Evolutionary conservation across 306 rosid genomes (phyloP), one percentile per base, ranked within the genome.

Genomic region (Trifolium repens): DNA sequence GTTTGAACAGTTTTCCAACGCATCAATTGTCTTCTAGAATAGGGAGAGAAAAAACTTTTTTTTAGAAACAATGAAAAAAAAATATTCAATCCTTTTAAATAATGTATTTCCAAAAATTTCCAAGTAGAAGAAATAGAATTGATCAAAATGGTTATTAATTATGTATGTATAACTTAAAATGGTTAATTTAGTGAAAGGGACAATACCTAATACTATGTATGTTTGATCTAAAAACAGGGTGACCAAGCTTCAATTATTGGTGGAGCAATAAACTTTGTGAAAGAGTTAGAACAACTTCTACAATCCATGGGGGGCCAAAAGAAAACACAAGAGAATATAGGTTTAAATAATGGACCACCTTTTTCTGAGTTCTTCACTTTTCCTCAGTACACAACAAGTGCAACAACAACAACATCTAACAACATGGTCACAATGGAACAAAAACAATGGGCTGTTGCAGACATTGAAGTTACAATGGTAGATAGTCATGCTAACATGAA

Each of bases 191-290:
- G 32, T 55, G 32, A 55, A 22, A 55, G 11, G 22, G 27, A 54
- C 61, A 54, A 54, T 19, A 9, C 7, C 22, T 8, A 8, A 55
- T 55, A 19, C 7, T 3, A 19, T 55, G 32, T 55, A 1, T 60
- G 15, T 30, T 15, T 61, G 17, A 14, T 61, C 34, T 11, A 32
- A 30, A 69, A 80, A 47, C 79, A 94, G 98, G 96, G 98, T 22
- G 98, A 94, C 66, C 98, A 94, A 77, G 98, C 98, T 1, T 94
- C 98, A 22, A 90, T 91, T 40, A 81, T 94, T 84, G 98, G 98
- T 14, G 98, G 98, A 0, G 96, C 98, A 4, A 91, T 94, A 30
- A 94, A 94, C 69, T 94, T 94, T 32, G 96, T 94, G 78, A 94
- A 91, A 88, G 96, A 94, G 79, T 73, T 94, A 30, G 97, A 94